Evolutionary conservation across 2,329 filamentous ascomycete genomes (phyloP).

Genomic region (Monilinia aucupariae): DNA sequence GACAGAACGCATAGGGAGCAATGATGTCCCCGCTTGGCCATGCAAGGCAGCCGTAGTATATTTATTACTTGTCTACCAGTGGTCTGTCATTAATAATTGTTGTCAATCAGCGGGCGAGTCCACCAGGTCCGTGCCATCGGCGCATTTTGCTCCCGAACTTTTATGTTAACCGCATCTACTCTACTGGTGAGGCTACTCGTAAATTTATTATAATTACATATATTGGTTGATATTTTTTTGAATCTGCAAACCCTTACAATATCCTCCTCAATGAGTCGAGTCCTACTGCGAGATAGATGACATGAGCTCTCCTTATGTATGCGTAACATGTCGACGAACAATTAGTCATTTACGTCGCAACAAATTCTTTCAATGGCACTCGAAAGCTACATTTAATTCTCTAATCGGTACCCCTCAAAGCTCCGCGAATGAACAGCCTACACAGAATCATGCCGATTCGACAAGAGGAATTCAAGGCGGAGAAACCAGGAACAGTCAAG

Average conservation of each 20-base stretch:
- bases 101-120: neutral
- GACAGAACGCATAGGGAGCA: neutral
- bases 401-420: constrained; percentile 7
- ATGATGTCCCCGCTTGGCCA: no score
- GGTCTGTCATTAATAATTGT: no score
- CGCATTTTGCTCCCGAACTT: neutral
- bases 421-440: constrained; percentile 1
- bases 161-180: neutral
- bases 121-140: neutral
- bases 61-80: no score
- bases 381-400: constrained; percentile 30
- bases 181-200: no score
- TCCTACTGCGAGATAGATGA: constrained; percentile 4
- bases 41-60: no score
- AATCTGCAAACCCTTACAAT: neutral
- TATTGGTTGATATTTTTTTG: neutral
- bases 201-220: neutral
- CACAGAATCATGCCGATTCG: neutral
- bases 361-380: constrained; percentile 23
- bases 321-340: constrained; percentile 31
- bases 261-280: neutral
- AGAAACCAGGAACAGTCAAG: neutral
- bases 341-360: constrained; percentile 21
- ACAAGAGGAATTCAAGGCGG: neutral
- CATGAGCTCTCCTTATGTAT: constrained; percentile 32